Conservation (phyloP, 331 rosid species). For the Erythrophleum ivorense region DNA sequence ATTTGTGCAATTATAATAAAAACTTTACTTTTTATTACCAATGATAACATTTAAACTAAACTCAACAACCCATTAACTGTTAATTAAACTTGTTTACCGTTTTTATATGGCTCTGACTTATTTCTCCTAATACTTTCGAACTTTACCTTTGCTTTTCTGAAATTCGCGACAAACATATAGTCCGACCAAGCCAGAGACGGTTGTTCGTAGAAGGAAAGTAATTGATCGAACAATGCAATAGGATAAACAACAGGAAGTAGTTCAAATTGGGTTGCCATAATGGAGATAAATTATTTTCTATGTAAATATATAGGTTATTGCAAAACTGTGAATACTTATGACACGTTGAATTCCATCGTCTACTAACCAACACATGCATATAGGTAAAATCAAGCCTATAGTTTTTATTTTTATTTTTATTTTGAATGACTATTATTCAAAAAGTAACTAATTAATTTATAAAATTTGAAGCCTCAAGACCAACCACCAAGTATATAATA, state of each 20-base stretch:
- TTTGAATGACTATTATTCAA: not conserved
- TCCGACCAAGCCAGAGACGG: not conserved
- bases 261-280: slow-evolving; percentile 32
- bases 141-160: not conserved
- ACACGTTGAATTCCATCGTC: not conserved
- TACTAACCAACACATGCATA: not conserved
- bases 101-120: not conserved
- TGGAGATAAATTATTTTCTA: not conserved
- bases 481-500: not conserved
- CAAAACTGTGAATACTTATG: not conserved
- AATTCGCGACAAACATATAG: not conserved
- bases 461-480: not conserved
- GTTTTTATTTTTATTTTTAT: not conserved
- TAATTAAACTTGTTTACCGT: not conserved
- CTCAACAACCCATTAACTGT: not conserved
- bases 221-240: not conserved
- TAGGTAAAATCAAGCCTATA: not conserved
- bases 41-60: too few species aligned
- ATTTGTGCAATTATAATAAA: too few species aligned
- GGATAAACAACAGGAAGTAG: slow-evolving; percentile 6
- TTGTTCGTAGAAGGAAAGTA: not conserved
- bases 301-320: not conserved
- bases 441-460: not conserved
- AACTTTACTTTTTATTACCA: too few species aligned
- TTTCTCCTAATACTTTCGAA: too few species aligned